Evolutionary conservation across 306 rosid species (phyloP).

Genomic region (Fragaria vesca): DNA sequence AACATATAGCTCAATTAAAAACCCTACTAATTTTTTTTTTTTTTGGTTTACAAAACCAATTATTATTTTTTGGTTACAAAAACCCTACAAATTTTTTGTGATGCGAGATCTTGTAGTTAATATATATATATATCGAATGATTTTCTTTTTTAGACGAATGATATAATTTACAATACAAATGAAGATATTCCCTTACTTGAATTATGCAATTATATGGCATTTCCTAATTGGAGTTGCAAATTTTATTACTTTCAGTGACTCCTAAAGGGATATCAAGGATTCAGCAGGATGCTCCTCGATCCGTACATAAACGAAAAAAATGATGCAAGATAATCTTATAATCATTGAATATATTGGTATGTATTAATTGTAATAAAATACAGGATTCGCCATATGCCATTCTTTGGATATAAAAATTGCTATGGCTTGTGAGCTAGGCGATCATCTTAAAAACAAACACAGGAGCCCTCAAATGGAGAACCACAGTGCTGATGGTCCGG

Average conservation of each 20-base stretch:
- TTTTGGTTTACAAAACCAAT: too few species aligned
- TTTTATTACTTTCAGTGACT: neutral
- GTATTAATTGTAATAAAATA: neutral
- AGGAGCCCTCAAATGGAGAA: constrained; percentile 5
- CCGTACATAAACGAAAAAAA: neutral
- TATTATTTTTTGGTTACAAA: too few species aligned
- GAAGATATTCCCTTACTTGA: neutral
- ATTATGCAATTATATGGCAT: neutral
- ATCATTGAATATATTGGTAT: neutral
- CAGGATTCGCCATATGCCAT: too few species aligned
- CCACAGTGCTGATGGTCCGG: constrained; percentile 14
- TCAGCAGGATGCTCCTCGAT: neutral
- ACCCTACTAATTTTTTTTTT: neutral
- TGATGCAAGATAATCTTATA: neutral
- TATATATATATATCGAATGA: neutral
- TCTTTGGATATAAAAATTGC: neutral
- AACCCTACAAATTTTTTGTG: too few species aligned
- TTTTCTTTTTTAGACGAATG: neutral
- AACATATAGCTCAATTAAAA: neutral
- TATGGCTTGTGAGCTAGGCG: neutral
- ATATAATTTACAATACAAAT: neutral
- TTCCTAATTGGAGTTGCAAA: neutral
- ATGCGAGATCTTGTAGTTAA: neutral
- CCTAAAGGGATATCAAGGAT: neutral
- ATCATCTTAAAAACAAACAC: neutral